phyloP scores from a whole-genome alignment of 768 basidiomycete genomes.

The Lactarius psammicola region DNA sequence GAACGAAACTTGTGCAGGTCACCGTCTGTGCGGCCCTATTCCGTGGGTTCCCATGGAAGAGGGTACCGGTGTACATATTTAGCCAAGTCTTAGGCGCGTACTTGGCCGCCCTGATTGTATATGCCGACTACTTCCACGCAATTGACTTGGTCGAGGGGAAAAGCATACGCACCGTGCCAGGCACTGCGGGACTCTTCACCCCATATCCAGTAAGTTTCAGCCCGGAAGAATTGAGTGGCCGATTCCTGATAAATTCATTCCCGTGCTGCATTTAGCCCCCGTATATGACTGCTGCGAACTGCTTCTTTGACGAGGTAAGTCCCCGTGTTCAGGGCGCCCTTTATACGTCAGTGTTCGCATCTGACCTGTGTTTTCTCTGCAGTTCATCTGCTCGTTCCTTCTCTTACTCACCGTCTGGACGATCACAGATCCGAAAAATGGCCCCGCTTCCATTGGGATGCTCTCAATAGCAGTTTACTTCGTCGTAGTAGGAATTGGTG shows the following conservation, averaged over 20 bases:
- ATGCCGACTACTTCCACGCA: constrained; percentile 64
- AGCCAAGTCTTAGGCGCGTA: constrained; percentile 61
- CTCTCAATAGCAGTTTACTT: constrained; percentile 56
- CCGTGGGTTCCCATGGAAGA: constrained; percentile 75
- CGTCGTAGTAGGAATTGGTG: constrained; percentile 53
- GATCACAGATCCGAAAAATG: constrained; percentile 52
- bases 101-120: constrained; percentile 56
- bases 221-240: background rate
- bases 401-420: constrained; percentile 53
- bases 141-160: constrained; percentile 59
- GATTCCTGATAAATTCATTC: background rate
- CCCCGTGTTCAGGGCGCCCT: too few species aligned
- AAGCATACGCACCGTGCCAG: constrained; percentile 50
- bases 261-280: constrained; percentile 31
- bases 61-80: constrained; percentile 67
- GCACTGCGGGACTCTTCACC: constrained; percentile 55
- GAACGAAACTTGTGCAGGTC: constrained; percentile 40
- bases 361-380: constrained; percentile 7
- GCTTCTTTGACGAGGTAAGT: constrained; percentile 46
- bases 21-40: constrained; percentile 68
- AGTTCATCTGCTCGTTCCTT: constrained; percentile 56
- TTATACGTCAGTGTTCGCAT: background rate
- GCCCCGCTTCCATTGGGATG: constrained; percentile 48
- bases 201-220: constrained; percentile 54
- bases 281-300: constrained; percentile 43